Conservation (phyloP, 495 filamentous ascomycete genomes). For the Jackrogersella minutella region DNA sequence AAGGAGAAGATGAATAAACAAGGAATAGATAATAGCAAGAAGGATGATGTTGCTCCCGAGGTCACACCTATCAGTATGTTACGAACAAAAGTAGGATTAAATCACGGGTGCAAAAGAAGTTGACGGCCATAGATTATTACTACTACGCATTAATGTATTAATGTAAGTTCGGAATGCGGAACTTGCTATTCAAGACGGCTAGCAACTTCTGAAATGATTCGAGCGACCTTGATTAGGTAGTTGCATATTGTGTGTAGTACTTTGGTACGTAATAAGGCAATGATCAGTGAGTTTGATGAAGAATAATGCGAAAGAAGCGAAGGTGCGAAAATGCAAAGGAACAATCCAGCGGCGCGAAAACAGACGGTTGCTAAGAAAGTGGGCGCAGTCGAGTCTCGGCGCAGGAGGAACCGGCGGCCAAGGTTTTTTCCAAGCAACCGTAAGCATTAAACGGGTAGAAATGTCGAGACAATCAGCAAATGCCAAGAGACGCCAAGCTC, state of each 20-base stretch:
- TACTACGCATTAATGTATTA: too few relatives aligned
- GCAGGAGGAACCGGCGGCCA: slow-evolving; percentile 43
- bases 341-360: slow-evolving; percentile 14
- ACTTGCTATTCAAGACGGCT: background rate
- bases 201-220: slow-evolving; percentile 1
- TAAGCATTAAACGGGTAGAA: slow-evolving; percentile 39
- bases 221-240: slow-evolving; percentile 7
- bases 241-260: slow-evolving; percentile 15
- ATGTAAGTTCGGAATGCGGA: background rate
- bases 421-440: slow-evolving; percentile 33
- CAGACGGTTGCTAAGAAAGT: slow-evolving; percentile 35
- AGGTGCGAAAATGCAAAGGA: slow-evolving; percentile 14
- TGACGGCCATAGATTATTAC: too few relatives aligned
- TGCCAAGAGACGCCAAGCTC: slow-evolving; percentile 52
- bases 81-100: too few relatives aligned
- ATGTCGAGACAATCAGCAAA: slow-evolving; percentile 48
- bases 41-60: too few relatives aligned
- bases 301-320: background rate
- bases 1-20: too few relatives aligned
- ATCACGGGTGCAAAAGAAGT: too few relatives aligned
- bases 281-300: slow-evolving; percentile 19
- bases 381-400: slow-evolving; percentile 46
- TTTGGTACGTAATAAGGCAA: slow-evolving; percentile 31
- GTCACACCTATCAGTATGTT: too few relatives aligned
- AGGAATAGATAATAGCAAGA: background rate